Base-by-base conservation (phyloP, 2,329 filamentous ascomycete genomes). In the Colletotrichum spinosum region DNA sequence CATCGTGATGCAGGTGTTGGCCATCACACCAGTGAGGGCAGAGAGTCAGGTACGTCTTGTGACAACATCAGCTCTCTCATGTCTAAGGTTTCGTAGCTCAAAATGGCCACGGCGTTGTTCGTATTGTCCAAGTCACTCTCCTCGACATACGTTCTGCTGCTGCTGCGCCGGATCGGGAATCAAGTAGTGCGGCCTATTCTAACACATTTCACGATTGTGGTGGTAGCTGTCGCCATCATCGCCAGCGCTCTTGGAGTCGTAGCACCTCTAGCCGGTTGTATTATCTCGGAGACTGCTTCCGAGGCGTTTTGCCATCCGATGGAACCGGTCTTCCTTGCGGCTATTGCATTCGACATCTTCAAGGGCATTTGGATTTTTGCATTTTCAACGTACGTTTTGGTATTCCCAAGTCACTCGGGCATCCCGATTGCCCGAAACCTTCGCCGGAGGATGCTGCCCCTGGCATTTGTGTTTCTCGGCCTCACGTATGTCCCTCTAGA, bases 271-370 rank as follows among this genome's bases (percentile, higher is more conserved):
- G 48, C 33, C 12, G n/a, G 48, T 50, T 50, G 33, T 50, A 7
- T 37, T 8, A 50, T 50, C 48, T 50, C 33, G 33, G 48, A 15
- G 48, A 50, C 48, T 15, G 48, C 48, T 50, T 50, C 48, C 10
- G 48, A 50, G 48, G 48, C 48, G 48, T 37, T 50, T 50, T 50
- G 48, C 48, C 12, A 50, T 50, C 33, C 12, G 33, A 50, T 50
- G 48, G 33, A 50, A 50, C 48, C 33, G 12, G 48, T 37, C 12
- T 50, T 50, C 33, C 48, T 50, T 50, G 48, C 33, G 1, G 48
- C 48, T n/a, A 50, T 50, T 37, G 48, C 33, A 50, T 50, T 50
- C 12, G 48, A 50, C 12, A 50, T 50, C 25, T 50, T 50, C 33
- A 50, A 50, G 48, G 48, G 48, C 33, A 50, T 50, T 50, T 50